Evolutionary conservation across 148 eudicot species (phyloP).

Genomic region (Rhododendron vialii): DNA sequence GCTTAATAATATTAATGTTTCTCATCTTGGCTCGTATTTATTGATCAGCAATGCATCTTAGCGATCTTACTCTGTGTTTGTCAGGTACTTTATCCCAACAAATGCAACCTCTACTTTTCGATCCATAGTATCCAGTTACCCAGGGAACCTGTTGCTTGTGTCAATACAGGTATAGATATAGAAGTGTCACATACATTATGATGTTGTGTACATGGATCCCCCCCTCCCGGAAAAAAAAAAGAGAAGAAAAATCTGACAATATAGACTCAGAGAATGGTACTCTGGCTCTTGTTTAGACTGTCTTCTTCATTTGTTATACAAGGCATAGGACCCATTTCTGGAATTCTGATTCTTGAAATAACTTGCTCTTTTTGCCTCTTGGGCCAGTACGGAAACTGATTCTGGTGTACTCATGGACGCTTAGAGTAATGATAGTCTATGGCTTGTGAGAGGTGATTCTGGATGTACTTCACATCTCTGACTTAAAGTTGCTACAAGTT

Average conservation of each 20-base stretch:
- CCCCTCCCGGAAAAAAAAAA: no score
- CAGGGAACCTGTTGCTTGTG: constrained; percentile 61
- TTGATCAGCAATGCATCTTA: background rate
- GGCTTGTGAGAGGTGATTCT: background rate
- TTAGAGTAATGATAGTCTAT: background rate
- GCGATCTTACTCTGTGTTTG: background rate
- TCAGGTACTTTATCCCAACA: constrained; percentile 69
- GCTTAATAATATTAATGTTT: background rate
- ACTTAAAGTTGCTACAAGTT: background rate
- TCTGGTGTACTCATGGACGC: background rate
- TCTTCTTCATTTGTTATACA: background rate
- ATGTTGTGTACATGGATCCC: background rate
- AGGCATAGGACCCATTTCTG: background rate
- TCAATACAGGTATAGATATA: constrained; percentile 59
- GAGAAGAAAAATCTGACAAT: no score
- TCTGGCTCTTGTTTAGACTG: background rate
- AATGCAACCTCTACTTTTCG: constrained; percentile 82
- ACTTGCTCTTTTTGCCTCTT: background rate
- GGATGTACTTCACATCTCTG: background rate
- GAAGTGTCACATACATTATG: background rate
- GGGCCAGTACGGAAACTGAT: background rate
- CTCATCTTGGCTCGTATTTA: background rate
- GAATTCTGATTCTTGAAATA: background rate
- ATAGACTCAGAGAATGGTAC: background rate
- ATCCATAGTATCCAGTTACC: constrained; percentile 65